Evolutionary conservation across 1,284 basidiomycete genomes (phyloP).

Genomic region (Termitomyces sp.): DNA sequence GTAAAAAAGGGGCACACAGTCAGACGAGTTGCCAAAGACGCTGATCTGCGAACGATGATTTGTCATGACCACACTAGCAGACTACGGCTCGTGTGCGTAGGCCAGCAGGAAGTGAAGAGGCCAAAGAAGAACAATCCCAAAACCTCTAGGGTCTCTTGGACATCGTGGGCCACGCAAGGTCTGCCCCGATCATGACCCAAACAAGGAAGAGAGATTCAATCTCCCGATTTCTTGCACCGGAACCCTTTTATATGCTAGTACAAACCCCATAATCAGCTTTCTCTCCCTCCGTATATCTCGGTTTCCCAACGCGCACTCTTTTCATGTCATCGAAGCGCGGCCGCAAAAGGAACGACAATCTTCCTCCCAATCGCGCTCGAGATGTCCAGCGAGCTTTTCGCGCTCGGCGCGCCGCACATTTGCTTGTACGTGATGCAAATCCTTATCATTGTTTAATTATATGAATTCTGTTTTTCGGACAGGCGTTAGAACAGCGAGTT

Average conservation of each 20-base stretch:
- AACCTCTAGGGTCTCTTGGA: slow-evolving; percentile 7
- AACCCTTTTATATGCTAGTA: slow-evolving; percentile 36
- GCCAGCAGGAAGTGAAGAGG: slow-evolving; percentile 3
- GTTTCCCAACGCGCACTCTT: slow-evolving; percentile 5
- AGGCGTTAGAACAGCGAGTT: slow-evolving; percentile 82
- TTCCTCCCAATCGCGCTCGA: slow-evolving; percentile 86
- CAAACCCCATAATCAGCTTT: slow-evolving; percentile 21
- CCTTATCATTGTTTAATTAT: slow-evolving; percentile 27
- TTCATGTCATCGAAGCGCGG: slow-evolving; percentile 84
- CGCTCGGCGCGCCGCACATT: slow-evolving; percentile 83
- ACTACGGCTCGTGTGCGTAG: slow-evolving; percentile 2
- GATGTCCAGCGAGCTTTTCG: slow-evolving; percentile 93
- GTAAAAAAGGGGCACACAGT: slow-evolving; percentile 7
- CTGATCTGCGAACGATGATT: background rate
- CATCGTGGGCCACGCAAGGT: slow-evolving; percentile 1
- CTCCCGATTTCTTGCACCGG: slow-evolving; percentile 27
- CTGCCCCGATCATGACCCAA: slow-evolving; percentile 18
- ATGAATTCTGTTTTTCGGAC: slow-evolving; percentile 25
- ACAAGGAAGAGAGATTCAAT: slow-evolving; percentile 19
- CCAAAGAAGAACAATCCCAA: background rate
- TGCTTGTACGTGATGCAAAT: slow-evolving; percentile 53
- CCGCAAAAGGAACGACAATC: slow-evolving; percentile 86
- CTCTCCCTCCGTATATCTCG: slow-evolving; percentile 26
- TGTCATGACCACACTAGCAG: background rate
- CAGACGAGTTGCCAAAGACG: slow-evolving; percentile 1